Evolutionary conservation across 257 asterid genomes (phyloP), one percentile per base, ranked within the genome.

Genomic region (Scutellaria barbata): DNA sequence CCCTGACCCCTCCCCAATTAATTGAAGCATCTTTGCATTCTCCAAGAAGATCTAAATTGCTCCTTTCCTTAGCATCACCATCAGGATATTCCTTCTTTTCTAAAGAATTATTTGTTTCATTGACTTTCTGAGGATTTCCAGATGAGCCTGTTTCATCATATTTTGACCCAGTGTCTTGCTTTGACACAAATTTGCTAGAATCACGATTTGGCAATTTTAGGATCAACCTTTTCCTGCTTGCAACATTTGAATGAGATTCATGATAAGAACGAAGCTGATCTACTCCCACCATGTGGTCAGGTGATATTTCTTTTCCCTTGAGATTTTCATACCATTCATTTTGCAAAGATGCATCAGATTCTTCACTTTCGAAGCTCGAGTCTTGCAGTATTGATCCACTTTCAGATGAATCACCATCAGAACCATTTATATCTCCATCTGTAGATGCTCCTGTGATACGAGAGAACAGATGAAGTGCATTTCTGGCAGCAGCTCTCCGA

Each of bases 401-500:
- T 73, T 85, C 97, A 40, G 90, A 86, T 52, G 89, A 84, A 79
- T 84, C 85, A 17, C 77, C 85, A 68, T 72, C 92, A 4, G 89
- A 83, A 79, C 78, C 81, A 58, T 86, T 77, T 16, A 81, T 78
- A 63, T 88, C 98, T 76, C 79, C 90, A 77, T 92, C 93, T 37
- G 84, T 73, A 20, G 95, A 87, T 71, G 94, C 86, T 72, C 96
- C 99, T 1, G 95, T 89, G 69, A 88, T 92, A 72, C 86, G 89
- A 18, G 99, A 88, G 81, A 95, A 92, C 61, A 92, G 72, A 85
- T 89, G 86, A 85, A 92, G 98, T 33, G 99, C 99, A 75, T 95
- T 95, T 79, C 92, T 86, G 10, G 99, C 98, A 74, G 99, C 98
- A 80, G 95, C 97, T 81, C 99, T 85, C 81, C 68, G 95, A 80